Base-by-base conservation (phyloP, 352 stramenopile species). In the Globisporangium carolinianum region DNA sequence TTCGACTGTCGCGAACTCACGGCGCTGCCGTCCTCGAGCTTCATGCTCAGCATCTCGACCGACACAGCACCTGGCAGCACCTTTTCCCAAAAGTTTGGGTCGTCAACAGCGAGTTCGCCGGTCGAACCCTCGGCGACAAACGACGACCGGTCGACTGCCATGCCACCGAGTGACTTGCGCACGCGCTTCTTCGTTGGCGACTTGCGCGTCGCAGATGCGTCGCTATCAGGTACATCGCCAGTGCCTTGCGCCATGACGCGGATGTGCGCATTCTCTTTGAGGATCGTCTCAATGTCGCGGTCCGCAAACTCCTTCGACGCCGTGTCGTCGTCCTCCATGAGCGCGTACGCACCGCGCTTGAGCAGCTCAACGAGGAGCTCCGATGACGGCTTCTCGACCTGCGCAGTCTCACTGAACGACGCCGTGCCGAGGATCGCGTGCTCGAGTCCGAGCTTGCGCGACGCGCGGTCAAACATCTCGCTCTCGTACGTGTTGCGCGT, bases 401-500 rank as follows among this genome's bases (percentile, higher is more conserved):
- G 94, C 71, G 76, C 72, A 32, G 88, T 76, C 71, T 97, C 85
- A 83, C 92, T 87, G 92, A 98, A 83, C 55, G 87, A 92, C 15
- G 81, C 83, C 4, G 86, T 97, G 35, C 97, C 94, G n/a, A 99
- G 76, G 8, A 99, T 96, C 14, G 97, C 97, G 59, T 98, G 95
- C 60, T 99, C 98, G 5, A 99, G 85, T 9, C 96, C 97, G 57
- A 99, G 96, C 71, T 99, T 99, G 62, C 94, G 74, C 24, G 87
- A 98, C 17, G 95, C 97, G 48, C 97, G 91, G 60, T 99, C 91
- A 65, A 99, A 99, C 97, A 99, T 99, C 78, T 99, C 93, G 68
- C 97, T 98, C 77, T 99, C 98, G 65, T 99, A 99, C 3, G 97
- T 99, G 67, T 99, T 98, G 12, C 91, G 76, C 41, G 96, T 99